Conservation (phyloP, 192 early-diverging fungal species). For the Chytriomyces hyalinus region DNA sequence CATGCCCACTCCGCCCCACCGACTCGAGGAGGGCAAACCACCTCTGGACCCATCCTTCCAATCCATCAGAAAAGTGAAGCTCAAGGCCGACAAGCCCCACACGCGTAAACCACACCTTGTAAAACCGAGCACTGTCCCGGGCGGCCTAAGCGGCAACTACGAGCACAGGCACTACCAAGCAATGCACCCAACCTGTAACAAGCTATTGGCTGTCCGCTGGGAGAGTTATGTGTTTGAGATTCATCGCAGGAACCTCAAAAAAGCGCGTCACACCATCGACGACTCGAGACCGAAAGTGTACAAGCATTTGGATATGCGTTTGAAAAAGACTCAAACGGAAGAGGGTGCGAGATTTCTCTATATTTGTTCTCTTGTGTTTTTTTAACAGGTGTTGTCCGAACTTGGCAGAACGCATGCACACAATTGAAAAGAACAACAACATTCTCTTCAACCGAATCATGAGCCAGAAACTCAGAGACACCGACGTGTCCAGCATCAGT, state of each 20-base stretch:
- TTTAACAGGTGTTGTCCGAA: not conserved
- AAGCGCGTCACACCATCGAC: constrained; percentile 45
- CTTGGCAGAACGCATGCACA: constrained; percentile 45
- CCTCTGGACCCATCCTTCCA: too few relatives aligned
- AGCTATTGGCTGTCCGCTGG: constrained; percentile 50
- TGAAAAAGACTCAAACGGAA: constrained; percentile 55
- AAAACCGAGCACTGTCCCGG: not conserved
- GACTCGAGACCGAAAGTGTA: constrained; percentile 46
- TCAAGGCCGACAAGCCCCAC: too few relatives aligned
- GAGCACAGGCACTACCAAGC: constrained; percentile 49
- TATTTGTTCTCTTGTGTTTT: not conserved
- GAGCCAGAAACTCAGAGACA: constrained; percentile 12
- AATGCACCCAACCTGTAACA: constrained; percentile 51
- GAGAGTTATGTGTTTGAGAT: constrained; percentile 35
- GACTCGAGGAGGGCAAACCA: too few relatives aligned
- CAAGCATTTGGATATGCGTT: constrained; percentile 47
- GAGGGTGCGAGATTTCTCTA: constrained; percentile 36
- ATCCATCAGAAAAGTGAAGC: too few relatives aligned
- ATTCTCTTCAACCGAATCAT: constrained; percentile 48
- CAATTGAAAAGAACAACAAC: constrained; percentile 52
- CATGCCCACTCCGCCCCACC: too few relatives aligned
- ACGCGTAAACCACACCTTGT: not conserved
- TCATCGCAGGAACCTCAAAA: constrained; percentile 41
- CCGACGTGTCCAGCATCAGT: constrained; percentile 11
- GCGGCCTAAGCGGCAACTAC: not conserved